Evolutionary conservation across 306 rosid species (phyloP).

Genomic region (Elaeagnus macrophylla): DNA sequence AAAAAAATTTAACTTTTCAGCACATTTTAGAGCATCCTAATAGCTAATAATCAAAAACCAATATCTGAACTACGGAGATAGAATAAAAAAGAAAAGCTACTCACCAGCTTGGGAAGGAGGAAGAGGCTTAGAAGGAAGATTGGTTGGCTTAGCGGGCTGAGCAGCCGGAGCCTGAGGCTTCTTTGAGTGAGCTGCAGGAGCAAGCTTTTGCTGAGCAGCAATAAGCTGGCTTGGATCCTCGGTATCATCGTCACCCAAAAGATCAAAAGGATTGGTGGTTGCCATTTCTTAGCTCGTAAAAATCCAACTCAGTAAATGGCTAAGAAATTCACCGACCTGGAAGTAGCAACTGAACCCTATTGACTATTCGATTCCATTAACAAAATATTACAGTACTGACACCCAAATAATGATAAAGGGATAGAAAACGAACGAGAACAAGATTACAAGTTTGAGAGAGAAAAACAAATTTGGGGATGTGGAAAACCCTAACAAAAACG

Average conservation of each 20-base stretch:
- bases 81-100: not conserved
- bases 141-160: conserved; percentile 39
- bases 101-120: conserved; percentile 58
- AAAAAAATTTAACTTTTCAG: too few species aligned
- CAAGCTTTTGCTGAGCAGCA: conserved; percentile 30
- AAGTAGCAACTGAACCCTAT: conserved; percentile 29
- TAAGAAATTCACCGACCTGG: conserved; percentile 11
- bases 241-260: conserved; percentile 48
- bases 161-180: conserved; percentile 28
- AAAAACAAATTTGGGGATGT: too few species aligned
- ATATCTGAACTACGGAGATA: not conserved
- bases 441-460: not conserved
- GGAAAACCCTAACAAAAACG: too few species aligned
- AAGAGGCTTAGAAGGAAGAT: conserved; percentile 52
- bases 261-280: conserved; percentile 51
- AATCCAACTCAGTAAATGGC: conserved; percentile 7
- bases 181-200: conserved; percentile 20
- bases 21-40: too few species aligned
- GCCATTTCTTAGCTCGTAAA: conserved; percentile 35
- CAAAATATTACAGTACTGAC: not conserved
- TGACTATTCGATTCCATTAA: conserved; percentile 28
- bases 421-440: not conserved
- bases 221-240: conserved; percentile 45
- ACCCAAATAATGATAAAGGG: not conserved
- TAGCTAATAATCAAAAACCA: not conserved